Percentiles rank a stretch among this genome's conserved stretches.
Evolutionary conservation across 2,329 filamentous ascomycete species (phyloP).

Genomic region (Myriosclerotinia duriaeana): DNA sequence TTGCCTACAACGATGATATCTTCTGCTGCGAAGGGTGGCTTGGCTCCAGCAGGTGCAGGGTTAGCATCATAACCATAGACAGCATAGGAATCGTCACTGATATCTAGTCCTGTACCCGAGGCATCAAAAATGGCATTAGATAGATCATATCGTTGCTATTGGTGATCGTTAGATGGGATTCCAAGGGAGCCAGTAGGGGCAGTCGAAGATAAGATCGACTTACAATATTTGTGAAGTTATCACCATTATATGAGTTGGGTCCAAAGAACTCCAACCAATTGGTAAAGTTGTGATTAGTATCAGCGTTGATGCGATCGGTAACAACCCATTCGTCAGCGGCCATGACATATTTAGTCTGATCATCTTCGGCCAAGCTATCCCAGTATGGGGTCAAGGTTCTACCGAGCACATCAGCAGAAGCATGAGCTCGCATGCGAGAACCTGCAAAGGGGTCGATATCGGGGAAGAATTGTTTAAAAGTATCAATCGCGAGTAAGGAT

Average conservation of each 20-base stretch:
- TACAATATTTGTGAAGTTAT: slow-evolving; percentile 32
- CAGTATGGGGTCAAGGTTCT: slow-evolving; percentile 32
- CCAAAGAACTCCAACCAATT: slow-evolving; percentile 33
- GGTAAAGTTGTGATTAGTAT: slow-evolving; percentile 30
- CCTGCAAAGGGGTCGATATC: slow-evolving; percentile 35
- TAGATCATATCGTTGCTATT: slow-evolving; percentile 35
- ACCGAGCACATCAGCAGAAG: slow-evolving; percentile 31
- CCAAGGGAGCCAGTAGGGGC: not conserved
- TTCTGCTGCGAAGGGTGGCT: slow-evolving; percentile 43
- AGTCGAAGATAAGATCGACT: not conserved
- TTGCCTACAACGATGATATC: slow-evolving; percentile 43
- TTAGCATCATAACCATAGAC: slow-evolving; percentile 37
- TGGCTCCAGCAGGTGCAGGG: slow-evolving; percentile 28
- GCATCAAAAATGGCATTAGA: slow-evolving; percentile 32
- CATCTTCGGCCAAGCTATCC: slow-evolving; percentile 24
- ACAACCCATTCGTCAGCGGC: slow-evolving; percentile 32
- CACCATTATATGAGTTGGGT: slow-evolving; percentile 29
- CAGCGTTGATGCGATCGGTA: slow-evolving; percentile 29
- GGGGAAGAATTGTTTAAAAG: slow-evolving; percentile 48
- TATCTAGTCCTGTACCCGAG: slow-evolving; percentile 24
- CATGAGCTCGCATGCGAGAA: slow-evolving; percentile 32
- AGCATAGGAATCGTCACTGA: slow-evolving; percentile 32
- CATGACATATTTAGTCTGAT: slow-evolving; percentile 29
- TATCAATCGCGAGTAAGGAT: slow-evolving; percentile 56
- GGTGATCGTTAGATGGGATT: not conserved